Evolutionary conservation across 331 rosid genomes (phyloP), one percentile per base, ranked within the genome.

Genomic region (Pyracantha coccinea): DNA sequence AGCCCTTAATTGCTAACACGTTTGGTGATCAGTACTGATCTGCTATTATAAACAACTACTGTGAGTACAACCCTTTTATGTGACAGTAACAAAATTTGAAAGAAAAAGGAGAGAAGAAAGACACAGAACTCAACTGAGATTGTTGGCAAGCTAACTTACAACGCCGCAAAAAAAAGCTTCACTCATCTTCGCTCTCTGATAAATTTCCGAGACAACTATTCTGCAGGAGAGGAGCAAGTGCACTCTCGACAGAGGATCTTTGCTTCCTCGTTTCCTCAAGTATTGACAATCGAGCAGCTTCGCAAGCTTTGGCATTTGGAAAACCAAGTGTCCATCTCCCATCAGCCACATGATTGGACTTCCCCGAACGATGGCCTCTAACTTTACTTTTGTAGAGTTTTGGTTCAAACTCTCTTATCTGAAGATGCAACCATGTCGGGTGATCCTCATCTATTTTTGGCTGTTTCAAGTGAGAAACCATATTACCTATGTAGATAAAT

Each of bases 251-350:
- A 12, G 83, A 83, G 64, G 93, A 88, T 83, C 91, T 90, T 84
- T 82, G 92, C 76, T 92, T 90, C 76, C 80, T 15, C 50, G 80
- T 90, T 81, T 92, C 91, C 74, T 80, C 86, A 7, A 82, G 80
- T 79, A 92, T 87, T 17, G 73, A 73, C 50, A 71, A 68, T 61
- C 73, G 80, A 73, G 96, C 96, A 69, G 83, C 85, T 78, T 88
- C 87, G 21, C 96, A 90, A 75, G 86, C 92, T 77, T 83, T 74
- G 32, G 81, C 85, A 69, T 81, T 75, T 35, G 88, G 78, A 78
- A 88, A 90, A 68, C 93, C 97, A 29, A 92, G 92, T 25, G 90
- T 87, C 96, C 97, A 92, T 88, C 78, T 85, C 79, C 97, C 97
- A 84, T 90, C 96, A 23, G 80, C 67, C 77, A 50, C 68, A 54